Evolutionary conservation across 2,329 filamentous ascomycete species (phyloP).

Genomic region (Annulohypoxylon truncatum): DNA sequence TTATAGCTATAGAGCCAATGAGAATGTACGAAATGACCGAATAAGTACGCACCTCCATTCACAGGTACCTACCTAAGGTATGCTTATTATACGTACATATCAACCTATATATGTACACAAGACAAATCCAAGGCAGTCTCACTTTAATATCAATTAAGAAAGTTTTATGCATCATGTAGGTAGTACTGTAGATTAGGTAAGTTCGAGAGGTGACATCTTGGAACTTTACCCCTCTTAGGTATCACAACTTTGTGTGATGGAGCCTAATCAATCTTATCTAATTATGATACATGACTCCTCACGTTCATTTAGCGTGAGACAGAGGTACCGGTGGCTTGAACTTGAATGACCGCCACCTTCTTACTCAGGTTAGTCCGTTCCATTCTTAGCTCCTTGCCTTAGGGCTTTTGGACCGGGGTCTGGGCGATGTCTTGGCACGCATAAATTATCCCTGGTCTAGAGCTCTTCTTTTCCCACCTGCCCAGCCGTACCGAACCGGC

Average conservation of each 20-base stretch:
- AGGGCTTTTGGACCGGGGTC: conserved; percentile 32
- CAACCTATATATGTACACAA: neutral
- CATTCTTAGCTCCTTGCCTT: conserved; percentile 39
- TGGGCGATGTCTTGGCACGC: conserved; percentile 33
- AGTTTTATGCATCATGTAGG: neutral
- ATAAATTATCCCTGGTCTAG: conserved; percentile 35
- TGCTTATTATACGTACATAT: neutral
- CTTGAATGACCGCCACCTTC: conserved; percentile 31
- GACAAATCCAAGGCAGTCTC: neutral
- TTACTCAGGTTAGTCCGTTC: conserved; percentile 26
- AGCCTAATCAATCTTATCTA: conserved; percentile 35
- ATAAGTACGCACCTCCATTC: conserved; percentile 3
- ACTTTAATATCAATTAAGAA: neutral
- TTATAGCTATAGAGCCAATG: conserved; percentile 17
- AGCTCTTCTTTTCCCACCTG: conserved; percentile 24
- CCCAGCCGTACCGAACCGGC: conserved; percentile 21
- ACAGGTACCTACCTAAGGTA: conserved; percentile 5
- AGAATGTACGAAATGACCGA: conserved; percentile 9
- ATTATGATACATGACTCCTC: conserved; percentile 18
- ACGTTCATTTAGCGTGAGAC: neutral
- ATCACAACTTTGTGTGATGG: conserved; percentile 20
- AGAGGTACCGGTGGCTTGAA: conserved; percentile 21
- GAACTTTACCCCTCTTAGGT: conserved; percentile 28
- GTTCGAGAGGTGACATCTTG: conserved; percentile 14
- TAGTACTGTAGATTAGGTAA: conserved; percentile 27